Conservation (phyloP, 345 rosid genomes). For the Chamaenerion angustifolium region DNA sequence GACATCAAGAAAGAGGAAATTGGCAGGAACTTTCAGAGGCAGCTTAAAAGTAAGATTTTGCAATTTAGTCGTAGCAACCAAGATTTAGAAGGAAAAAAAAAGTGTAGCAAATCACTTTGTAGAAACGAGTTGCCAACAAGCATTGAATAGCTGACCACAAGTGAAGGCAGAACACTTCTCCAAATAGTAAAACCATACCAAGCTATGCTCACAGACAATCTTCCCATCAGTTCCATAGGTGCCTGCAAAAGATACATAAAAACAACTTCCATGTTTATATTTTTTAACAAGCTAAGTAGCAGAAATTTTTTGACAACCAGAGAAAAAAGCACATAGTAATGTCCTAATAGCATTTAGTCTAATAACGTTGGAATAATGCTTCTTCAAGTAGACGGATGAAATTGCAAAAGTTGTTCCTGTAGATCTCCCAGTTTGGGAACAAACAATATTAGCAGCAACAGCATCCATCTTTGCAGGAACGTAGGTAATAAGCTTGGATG, state of each 20-base stretch:
- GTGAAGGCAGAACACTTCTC: constrained; percentile 34
- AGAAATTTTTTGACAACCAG: constrained; percentile 24
- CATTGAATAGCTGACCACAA: constrained; percentile 34
- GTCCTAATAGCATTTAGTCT: constrained; percentile 5
- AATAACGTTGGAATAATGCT: constrained; percentile 1
- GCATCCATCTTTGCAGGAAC: neutral
- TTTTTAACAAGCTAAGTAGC: constrained; percentile 5
- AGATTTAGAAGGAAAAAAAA: constrained; percentile 15
- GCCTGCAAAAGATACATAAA: constrained; percentile 56
- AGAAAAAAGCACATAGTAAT: constrained; percentile 23
- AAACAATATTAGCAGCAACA: neutral
- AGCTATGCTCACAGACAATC: constrained; percentile 28
- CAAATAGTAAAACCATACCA: constrained; percentile 29
- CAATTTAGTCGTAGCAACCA: constrained; percentile 9
- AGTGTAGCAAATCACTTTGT: constrained; percentile 44
- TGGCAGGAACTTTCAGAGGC: too few relatives aligned
- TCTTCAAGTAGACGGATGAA: constrained; percentile 4
- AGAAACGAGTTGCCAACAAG: constrained; percentile 43
- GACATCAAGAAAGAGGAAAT: too few relatives aligned
- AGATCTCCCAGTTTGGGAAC: neutral
- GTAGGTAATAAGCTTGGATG: neutral
- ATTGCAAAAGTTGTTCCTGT: neutral
- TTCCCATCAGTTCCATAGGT: constrained; percentile 25
- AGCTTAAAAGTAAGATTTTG: constrained; percentile 6
- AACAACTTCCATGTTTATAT: constrained; percentile 28